Base-by-base conservation (phyloP, 2,329 filamentous ascomycete species). In the Aspergillus sp. region DNA sequence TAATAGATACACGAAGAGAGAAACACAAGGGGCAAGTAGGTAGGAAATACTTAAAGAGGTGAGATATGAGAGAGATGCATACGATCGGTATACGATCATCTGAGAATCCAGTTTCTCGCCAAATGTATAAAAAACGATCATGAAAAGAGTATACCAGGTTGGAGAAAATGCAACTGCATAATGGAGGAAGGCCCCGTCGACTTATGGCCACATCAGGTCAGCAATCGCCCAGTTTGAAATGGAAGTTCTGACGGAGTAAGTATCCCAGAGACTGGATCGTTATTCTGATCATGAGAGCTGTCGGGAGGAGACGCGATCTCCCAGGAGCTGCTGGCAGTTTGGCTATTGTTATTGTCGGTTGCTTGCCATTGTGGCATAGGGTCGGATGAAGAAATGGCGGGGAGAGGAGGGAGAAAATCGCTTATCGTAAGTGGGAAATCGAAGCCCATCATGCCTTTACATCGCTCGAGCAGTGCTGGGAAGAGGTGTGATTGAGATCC, bases 401-500 rank as follows among this genome's bases (percentile, higher is more conserved):
- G 63, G 9, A 66, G 61, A 13, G 61, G 60, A 34, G 64, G 66
- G 15, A 71, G 61, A 22, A 68, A 71, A 32, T 69, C 68, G 15
- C 69, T 62, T 24, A 67, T 65, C 5, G 66, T 68, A 11, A 72
- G 60, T 5, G 68, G 64, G 39, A 64, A 67, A 18, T 72, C 70
- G 11, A 74, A 60, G n/a, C 67, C 68, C 1, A 74, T 53, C 4
- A 72, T 63, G 9, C 55, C 62, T 30, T 69, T 69, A 47, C 67
- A 72, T 18, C 68, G 70, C 22, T 73, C 67, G 4, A 75, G 45
- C 1, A 75, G 59, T 3, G 64, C 39, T 0, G 72, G 71, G 41
- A 74, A 73, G 17, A 74, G 66, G 55, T 75, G 72, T 0, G 72
- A 75, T 15, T 70, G 69, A 18, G 72, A 74, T 24, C 72, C 72